Evolutionary conservation across 108 stramenopile genomes (phyloP), one percentile per base, ranked within the genome.

Genomic region (Phaeodactylum tricornutum): DNA sequence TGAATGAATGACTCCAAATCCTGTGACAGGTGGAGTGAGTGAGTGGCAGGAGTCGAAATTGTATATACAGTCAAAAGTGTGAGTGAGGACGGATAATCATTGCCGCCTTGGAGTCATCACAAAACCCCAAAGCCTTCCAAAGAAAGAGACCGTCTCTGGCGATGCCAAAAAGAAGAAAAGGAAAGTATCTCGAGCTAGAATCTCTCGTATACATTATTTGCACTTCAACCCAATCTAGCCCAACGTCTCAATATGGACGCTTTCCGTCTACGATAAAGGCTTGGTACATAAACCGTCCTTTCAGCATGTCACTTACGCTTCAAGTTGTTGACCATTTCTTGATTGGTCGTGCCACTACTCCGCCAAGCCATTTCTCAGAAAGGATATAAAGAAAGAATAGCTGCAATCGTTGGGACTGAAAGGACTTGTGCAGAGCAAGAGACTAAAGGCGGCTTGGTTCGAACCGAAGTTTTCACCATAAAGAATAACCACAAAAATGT

Each of bases 271-370:
- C 41, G 41, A 43, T 9, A 43, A 11, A 43, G 15, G 7, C 41
- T 11, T 17, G 15, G 41, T 7, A 43, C 7, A 16, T n/a, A 15
- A 16, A 16, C 41, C 11, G 11, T 43, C 15, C 41, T n/a, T 43
- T 43, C 41, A 43, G 15, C 12, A 43, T 16, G 5, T 29, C 30
- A 79, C 89, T 82, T 67, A 92, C 89, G 72, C 50, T 81, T 80
- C 57, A 92, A 64, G 44, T 87, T 87, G 52, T 78, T 71, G 46
- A 92, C 84, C 79, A 92, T 72, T 60, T 84, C 89, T 64, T 84
- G 71, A 50, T 92, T 92, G 46, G 69, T 73, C 17, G 67, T 62
- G 21, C 89, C 89, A 64, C 79, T 79, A 43, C 89, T 92, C 52
- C 82, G 66, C 84, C 84, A 92, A 5, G 89, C 89, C 89, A 92